Evolutionary conservation across 345 rosid species (phyloP).

Genomic region (Jatropha curcas): DNA sequence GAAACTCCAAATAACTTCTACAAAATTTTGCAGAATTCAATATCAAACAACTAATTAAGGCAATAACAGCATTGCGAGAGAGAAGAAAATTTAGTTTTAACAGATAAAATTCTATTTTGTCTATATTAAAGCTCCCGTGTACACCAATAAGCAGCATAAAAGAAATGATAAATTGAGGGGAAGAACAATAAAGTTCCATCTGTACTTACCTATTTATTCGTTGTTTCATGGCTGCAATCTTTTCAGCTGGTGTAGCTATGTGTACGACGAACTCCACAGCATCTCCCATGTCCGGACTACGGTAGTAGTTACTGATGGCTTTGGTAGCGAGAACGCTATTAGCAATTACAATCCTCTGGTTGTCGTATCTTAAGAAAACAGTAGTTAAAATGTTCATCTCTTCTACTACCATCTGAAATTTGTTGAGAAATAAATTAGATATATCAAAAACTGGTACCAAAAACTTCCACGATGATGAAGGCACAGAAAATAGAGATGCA

Average conservation of each 20-base stretch:
- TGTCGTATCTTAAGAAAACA: conserved; percentile 67
- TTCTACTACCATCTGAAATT: conserved; percentile 73
- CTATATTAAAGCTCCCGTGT: neutral
- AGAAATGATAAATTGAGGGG: too few species aligned
- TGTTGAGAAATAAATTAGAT: neutral
- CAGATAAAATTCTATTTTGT: neutral
- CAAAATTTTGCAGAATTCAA: too few species aligned
- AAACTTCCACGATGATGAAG: neutral
- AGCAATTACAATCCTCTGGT: conserved; percentile 68
- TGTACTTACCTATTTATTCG: conserved; percentile 43
- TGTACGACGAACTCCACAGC: conserved; percentile 61
- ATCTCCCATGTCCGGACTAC: conserved; percentile 86
- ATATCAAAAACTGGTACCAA: neutral
- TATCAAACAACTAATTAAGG: too few species aligned
- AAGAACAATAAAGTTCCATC: neutral
- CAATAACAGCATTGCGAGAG: neutral
- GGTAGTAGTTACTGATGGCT: conserved; percentile 45
- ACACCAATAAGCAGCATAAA: neutral
- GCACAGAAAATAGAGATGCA: neutral
- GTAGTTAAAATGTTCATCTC: conserved; percentile 78
- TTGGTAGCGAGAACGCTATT: conserved; percentile 54
- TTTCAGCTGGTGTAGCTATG: conserved; percentile 58
- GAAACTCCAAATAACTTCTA: too few species aligned
- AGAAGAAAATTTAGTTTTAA: neutral
- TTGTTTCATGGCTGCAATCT: conserved; percentile 50